Conservation (phyloP, 2,329 filamentous ascomycete species). For the Ophiostoma australiae region DNA sequence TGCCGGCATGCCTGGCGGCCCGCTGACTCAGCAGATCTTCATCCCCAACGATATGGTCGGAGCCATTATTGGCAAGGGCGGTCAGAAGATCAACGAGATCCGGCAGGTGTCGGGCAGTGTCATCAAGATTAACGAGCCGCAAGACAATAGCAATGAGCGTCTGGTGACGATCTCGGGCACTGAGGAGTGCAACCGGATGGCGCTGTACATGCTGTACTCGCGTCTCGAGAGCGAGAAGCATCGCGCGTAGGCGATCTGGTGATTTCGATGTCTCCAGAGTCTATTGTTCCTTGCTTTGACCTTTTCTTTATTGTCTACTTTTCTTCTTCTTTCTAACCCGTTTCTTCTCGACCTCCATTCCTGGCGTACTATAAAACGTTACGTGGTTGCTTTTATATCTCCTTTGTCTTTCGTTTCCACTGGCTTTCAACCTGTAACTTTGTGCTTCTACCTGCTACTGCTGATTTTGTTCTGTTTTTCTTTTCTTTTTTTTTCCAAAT, state of each 20-base stretch:
- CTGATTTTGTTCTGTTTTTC: background rate
- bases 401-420: background rate
- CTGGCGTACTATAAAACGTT: slow-evolving; percentile 2
- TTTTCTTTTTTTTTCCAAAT: background rate
- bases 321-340: background rate
- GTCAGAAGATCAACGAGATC: slow-evolving; percentile 99
- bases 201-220: slow-evolving; percentile 98
- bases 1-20: slow-evolving; percentile 67
- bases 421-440: background rate
- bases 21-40: slow-evolving; percentile 95
- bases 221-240: slow-evolving; percentile 82
- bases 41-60: slow-evolving; percentile 99
- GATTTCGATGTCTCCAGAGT: background rate
- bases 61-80: slow-evolving; percentile 97
- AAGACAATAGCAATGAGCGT: slow-evolving; percentile 97
- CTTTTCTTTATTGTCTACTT: background rate
- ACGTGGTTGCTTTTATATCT: slow-evolving; percentile 1
- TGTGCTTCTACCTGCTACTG: no score
- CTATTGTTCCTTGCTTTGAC: slow-evolving; percentile 1
- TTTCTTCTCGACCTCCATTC: background rate
- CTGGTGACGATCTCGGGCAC: slow-evolving; percentile 96
- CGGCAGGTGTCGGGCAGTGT: slow-evolving; percentile 94
- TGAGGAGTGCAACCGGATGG: slow-evolving; percentile 98
- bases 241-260: slow-evolving; percentile 48
- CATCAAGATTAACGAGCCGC: slow-evolving; percentile 99